phyloP scores from a whole-genome alignment of 2,329 filamentous ascomycete species.

The Colletotrichum plurivorum region DNA sequence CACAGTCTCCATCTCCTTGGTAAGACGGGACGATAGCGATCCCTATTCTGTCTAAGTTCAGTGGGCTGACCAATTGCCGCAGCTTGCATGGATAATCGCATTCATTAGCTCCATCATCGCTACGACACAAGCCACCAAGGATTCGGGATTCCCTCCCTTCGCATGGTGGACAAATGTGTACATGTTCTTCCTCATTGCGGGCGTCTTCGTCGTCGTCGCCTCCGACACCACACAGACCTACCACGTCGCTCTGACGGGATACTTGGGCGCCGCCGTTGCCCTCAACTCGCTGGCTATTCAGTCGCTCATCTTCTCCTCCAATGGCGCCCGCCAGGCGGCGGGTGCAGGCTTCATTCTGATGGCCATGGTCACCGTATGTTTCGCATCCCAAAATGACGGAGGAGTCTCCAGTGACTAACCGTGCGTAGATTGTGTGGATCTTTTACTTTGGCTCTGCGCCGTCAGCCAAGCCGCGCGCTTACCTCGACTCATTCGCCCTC shows the following conservation, averaged over 20 bases:
- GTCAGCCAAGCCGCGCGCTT: slow-evolving; percentile 86
- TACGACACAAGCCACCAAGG: slow-evolving; percentile 57
- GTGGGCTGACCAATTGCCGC: slow-evolving; percentile 28
- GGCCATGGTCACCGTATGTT: slow-evolving; percentile 89
- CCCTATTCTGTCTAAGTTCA: not conserved
- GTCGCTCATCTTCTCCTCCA: slow-evolving; percentile 82
- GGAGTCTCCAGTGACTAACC: slow-evolving; percentile 8
- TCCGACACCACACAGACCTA: slow-evolving; percentile 90
- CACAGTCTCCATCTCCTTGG: slow-evolving; percentile 90
- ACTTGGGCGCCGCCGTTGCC: slow-evolving; percentile 85
- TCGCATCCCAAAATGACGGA: not conserved
- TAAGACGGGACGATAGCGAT: slow-evolving; percentile 64
- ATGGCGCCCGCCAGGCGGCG: slow-evolving; percentile 84
- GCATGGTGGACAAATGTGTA: slow-evolving; percentile 94
- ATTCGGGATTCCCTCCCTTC: slow-evolving; percentile 77
- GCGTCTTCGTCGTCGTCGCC: slow-evolving; percentile 85
- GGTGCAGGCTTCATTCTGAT: slow-evolving; percentile 94
- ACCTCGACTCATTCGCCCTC: slow-evolving; percentile 95
- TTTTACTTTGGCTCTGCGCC: slow-evolving; percentile 98
- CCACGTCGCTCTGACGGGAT: slow-evolving; percentile 91
- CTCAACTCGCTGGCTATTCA: slow-evolving; percentile 91
- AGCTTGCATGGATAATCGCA: slow-evolving; percentile 96
- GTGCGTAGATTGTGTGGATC: slow-evolving; percentile 89
- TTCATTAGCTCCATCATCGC: slow-evolving; percentile 90
- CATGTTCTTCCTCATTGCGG: slow-evolving; percentile 85